A percentile compares a stretch with the other conserved stretches of the same genome.
These are phyloP conservation scores for Fonsecaea pugnacius DNA, from an alignment of 2,329 filamentous ascomycete species.

Conservation along the genomic window DNA sequence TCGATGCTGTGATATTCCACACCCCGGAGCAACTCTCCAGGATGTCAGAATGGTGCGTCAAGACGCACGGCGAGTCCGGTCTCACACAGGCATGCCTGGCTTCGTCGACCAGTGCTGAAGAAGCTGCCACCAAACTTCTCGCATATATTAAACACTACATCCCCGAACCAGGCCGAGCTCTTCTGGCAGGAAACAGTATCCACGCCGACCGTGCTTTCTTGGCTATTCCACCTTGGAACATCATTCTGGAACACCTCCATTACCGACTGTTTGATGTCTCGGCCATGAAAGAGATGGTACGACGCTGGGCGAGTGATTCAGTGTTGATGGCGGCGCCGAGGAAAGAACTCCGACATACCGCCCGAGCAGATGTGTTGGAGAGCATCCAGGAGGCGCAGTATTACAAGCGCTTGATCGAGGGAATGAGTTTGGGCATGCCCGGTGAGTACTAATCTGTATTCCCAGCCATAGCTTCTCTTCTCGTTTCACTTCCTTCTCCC, in stretches of 20 bases:
- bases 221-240: constrained; percentile 71
- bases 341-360: constrained; percentile 80
- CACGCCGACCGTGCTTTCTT: constrained; percentile 88
- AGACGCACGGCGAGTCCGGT: constrained; percentile 78
- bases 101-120: constrained; percentile 70
- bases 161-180: constrained; percentile 66
- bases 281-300: constrained; percentile 84
- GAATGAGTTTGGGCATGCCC: not conserved
- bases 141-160: constrained; percentile 76
- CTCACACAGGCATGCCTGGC: constrained; percentile 75
- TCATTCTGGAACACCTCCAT: constrained; percentile 76
- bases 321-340: constrained; percentile 65
- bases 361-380: constrained; percentile 86
- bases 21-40: constrained; percentile 68
- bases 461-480: not conserved
- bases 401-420: constrained; percentile 66
- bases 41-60: constrained; percentile 90
- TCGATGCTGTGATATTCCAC: constrained; percentile 79
- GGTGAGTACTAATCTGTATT: not conserved
- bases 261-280: constrained; percentile 93
- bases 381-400: constrained; percentile 90
- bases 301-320: constrained; percentile 73
- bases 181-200: constrained; percentile 90
- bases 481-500: not conserved
- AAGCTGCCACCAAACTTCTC: constrained; percentile 74